Evolutionary conservation across 495 filamentous ascomycete species (phyloP).

Genomic region (Penicillium malachiteum): DNA sequence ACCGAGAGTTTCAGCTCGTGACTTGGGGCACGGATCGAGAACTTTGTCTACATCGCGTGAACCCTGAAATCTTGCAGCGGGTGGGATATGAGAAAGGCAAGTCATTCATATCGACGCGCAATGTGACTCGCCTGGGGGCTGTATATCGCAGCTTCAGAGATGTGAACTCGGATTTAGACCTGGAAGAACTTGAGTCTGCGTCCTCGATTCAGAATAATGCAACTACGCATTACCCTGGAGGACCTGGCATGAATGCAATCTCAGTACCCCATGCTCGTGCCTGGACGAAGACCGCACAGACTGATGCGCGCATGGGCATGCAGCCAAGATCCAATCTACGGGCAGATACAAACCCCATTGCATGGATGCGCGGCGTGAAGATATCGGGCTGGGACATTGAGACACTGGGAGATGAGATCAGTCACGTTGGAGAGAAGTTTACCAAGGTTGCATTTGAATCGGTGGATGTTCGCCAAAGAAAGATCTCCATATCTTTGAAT

Average conservation of each 20-base stretch:
- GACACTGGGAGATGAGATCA: constrained; percentile 82
- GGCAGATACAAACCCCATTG: constrained; percentile 72
- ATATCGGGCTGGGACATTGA: constrained; percentile 78
- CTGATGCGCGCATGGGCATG: constrained; percentile 59
- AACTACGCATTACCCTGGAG: constrained; percentile 25
- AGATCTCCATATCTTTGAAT: constrained; percentile 71
- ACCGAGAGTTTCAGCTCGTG: constrained; percentile 89
- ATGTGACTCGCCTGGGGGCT: constrained; percentile 77
- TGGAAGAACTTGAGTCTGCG: constrained; percentile 33
- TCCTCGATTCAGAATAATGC: constrained; percentile 30
- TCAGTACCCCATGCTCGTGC: constrained; percentile 43
- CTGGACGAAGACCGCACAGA: constrained; percentile 44
- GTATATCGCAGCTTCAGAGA: constrained; percentile 84
- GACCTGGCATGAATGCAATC: constrained; percentile 51
- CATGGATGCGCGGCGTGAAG: constrained; percentile 93
- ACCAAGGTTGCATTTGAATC: constrained; percentile 83
- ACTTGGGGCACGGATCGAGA: constrained; percentile 88
- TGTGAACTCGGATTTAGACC: constrained; percentile 35
- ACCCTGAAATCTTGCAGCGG: constrained; percentile 58
- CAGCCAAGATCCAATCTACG: constrained; percentile 56
- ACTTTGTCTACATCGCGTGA: constrained; percentile 74
- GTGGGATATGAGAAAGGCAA: constrained; percentile 78
- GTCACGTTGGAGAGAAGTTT: constrained; percentile 77
- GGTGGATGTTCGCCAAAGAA: constrained; percentile 75
- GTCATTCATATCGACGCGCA: constrained; percentile 61